Percentiles rank a stretch among this genome's conserved stretches.
Conservation (phyloP, 306 rosid genomes). For the Ormosia semicastrata region DNA sequence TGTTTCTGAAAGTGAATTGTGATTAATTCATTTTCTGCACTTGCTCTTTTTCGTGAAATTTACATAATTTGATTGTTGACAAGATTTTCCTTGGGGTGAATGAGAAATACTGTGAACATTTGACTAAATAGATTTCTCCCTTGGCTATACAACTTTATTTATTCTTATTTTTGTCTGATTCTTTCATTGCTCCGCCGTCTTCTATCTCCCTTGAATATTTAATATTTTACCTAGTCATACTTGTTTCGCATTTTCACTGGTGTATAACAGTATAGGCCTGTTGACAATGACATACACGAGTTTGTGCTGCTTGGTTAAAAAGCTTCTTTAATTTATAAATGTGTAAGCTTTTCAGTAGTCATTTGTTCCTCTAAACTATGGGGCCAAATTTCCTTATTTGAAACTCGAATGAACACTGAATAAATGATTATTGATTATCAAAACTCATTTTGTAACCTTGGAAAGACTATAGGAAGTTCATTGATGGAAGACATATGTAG, state of each 20-base stretch:
- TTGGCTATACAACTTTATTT: neutral
- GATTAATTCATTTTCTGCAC: neutral
- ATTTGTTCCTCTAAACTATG: neutral
- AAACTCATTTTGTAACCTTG: neutral
- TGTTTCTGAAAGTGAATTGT: neutral
- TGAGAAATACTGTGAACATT: neutral
- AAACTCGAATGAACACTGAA: neutral
- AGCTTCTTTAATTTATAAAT: neutral
- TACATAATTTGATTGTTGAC: neutral
- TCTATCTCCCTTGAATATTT: neutral
- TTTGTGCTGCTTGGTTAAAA: neutral
- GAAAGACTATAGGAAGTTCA: neutral
- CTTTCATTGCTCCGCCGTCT: neutral
- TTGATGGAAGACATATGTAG: neutral
- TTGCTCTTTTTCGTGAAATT: neutral
- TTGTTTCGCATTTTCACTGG: neutral
- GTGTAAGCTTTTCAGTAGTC: neutral
- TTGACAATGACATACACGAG: neutral
- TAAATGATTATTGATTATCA: neutral
- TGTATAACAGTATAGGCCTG: too few species aligned
- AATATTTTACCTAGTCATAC: neutral
- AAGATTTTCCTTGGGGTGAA: neutral
- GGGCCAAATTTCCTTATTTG: neutral
- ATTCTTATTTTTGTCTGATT: neutral
- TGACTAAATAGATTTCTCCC: neutral